Base-by-base conservation (phyloP, 805 yeast species). In the Ogataea nitratoaversa region DNA sequence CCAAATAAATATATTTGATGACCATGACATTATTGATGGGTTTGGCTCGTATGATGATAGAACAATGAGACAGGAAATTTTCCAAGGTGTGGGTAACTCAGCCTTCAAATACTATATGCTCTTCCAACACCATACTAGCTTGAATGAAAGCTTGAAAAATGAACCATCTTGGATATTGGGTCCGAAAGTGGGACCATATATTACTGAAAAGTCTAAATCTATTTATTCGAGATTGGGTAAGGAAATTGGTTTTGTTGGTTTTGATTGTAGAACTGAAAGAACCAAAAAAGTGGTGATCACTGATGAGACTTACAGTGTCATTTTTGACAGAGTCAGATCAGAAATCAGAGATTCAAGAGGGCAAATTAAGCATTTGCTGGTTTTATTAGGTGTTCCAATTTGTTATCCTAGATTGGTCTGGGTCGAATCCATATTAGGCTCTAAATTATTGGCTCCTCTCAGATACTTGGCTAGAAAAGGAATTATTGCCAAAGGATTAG, bases 21-120 rank as follows among this genome's bases (percentile, higher is more conserved):
- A 91, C 60, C 99, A 91, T 63, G 98, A 93, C 60, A 86, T 91
- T 38, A 90, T 93, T 50, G 99, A 91, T 58, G 99, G 98, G 2
- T 91, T 79, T 64, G 99, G 98, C 2, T 85, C 96, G 0, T 91
- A 91, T 60, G 70, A 72, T 36, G 84, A 88, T 49, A 41, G 62
- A 1, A 86, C 95, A 25, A 89, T 88, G 96, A 52, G 53, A 3
- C 76, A 79, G 30, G 79, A 78, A 1, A 74, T 86, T 8, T 86
- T 91, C 58, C 59, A 63, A 41, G 76, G 82, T 11, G 73, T 91
- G 24, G 98, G 98, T 8, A 72, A 73, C 44, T 64, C 76, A 11
- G 96, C 98, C 2, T 87, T 78, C 68, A 80, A 80, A 56, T 90
- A 84, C 63, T 91, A 93, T 62, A 74, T 89, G 84, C 62, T 93